Evolutionary conservation across 495 filamentous ascomycete species (phyloP).

Genomic region (Trichoderma gamsii): DNA sequence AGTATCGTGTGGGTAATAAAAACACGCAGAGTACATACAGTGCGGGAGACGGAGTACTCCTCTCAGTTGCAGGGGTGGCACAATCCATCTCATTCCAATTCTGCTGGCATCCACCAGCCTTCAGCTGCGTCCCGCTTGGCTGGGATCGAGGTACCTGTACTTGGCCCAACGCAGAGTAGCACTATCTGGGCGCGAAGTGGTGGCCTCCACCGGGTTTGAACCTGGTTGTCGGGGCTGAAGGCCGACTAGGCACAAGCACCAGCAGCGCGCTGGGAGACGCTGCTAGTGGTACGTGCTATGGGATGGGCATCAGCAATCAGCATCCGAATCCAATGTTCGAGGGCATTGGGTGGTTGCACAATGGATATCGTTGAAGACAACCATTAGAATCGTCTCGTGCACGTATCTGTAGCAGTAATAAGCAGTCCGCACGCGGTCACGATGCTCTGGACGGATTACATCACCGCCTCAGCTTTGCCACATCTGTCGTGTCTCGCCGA

Average conservation of each 20-base stretch:
- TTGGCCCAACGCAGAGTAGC: constrained; percentile 1
- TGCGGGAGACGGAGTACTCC: background rate
- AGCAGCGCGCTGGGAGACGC: background rate
- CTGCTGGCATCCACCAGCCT: constrained; percentile 2
- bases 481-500: background rate
- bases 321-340: too few species aligned
- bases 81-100: background rate
- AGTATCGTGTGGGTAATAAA: background rate
- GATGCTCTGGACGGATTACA: background rate
- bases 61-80: background rate
- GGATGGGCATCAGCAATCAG: too few species aligned
- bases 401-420: too few species aligned
- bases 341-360: too few species aligned
- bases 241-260: background rate
- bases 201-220: background rate
- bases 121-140: constrained; percentile 13
- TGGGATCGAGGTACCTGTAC: background rate
- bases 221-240: constrained; percentile 1
- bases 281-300: too few species aligned
- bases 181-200: background rate
- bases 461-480: constrained; percentile 7
- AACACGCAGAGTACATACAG: too few species aligned
- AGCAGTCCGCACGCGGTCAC: too few species aligned
- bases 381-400: background rate
- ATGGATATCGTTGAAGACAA: background rate